Percentiles rank a stretch among this genome's conserved stretches.
Conservation (phyloP, 2,329 filamentous ascomycete genomes). For the Aureobasidium sp. region DNA sequence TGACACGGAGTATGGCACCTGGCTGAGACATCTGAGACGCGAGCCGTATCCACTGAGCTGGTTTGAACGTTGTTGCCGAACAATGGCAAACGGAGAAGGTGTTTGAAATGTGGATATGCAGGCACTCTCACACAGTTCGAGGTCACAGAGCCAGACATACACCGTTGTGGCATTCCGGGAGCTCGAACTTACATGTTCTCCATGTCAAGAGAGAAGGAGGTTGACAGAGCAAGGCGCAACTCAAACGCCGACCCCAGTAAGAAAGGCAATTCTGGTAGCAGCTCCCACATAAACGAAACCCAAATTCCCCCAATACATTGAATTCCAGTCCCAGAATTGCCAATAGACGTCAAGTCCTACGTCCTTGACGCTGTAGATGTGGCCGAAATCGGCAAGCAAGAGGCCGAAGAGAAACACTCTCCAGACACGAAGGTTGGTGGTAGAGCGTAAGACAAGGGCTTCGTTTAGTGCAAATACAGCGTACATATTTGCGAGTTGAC, state of each 20-base stretch:
- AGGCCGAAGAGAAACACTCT: conserved; percentile 57
- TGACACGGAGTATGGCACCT: not conserved
- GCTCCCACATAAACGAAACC: conserved; percentile 33
- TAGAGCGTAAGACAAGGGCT: conserved; percentile 64
- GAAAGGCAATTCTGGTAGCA: conserved; percentile 26
- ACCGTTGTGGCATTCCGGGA: not conserved
- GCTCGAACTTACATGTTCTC: not conserved
- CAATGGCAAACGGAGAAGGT: conserved; percentile 10
- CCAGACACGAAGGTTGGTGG: conserved; percentile 64
- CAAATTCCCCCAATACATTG: conserved; percentile 31
- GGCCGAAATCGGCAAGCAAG: conserved; percentile 68
- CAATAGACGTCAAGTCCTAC: conserved; percentile 49
- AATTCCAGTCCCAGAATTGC: conserved; percentile 30
- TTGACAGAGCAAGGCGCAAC: not conserved
- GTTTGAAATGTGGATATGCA: not conserved
- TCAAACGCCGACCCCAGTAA: conserved; percentile 26
- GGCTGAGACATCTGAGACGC: conserved; percentile 12
- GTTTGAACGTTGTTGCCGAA: conserved; percentile 11
- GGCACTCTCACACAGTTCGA: not conserved
- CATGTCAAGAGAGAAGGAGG: not conserved
- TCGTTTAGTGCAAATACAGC: conserved; percentile 71
- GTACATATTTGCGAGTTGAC: conserved; percentile 73
- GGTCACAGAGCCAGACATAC: conserved; percentile 5
- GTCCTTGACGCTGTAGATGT: conserved; percentile 58
- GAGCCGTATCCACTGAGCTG: conserved; percentile 1